Percentiles rank a stretch among this genome's conserved stretches.
These are phyloP conservation scores for Filosporella fistucella DNA, from an alignment of 495 filamentous ascomycete genomes.

Conservation along the genomic window DNA sequence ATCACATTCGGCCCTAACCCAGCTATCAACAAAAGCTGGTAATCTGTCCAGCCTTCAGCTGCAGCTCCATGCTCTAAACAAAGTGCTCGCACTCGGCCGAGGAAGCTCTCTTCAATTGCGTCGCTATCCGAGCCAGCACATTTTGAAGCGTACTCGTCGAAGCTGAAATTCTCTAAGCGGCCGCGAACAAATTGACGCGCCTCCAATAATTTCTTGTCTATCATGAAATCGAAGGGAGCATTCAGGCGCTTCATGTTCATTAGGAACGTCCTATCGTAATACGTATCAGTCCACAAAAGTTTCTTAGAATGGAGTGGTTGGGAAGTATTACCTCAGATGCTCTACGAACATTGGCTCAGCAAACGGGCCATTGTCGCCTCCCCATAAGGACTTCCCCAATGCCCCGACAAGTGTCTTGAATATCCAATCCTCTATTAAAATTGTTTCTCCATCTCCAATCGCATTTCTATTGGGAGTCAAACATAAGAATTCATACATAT, in stretches of 20 bases:
- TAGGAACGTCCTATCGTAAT: not conserved
- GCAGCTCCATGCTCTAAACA: not conserved
- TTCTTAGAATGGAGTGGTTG: too few relatives aligned
- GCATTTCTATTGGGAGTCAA: too few relatives aligned
- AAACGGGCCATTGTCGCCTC: too few relatives aligned
- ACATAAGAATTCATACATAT: too few relatives aligned
- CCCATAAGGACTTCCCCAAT: too few relatives aligned
- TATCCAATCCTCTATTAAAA: too few relatives aligned
- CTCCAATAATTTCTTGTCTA: not conserved
- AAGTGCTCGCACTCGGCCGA: not conserved
- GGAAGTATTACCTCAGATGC: too few relatives aligned
- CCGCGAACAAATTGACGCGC: not conserved
- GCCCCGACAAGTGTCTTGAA: too few relatives aligned
- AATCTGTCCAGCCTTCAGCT: constrained; percentile 1
- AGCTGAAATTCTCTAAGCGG: constrained; percentile 3
- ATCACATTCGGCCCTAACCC: not conserved
- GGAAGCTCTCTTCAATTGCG: not conserved
- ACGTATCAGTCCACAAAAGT: too few relatives aligned
- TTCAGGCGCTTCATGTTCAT: not conserved
- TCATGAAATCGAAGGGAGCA: not conserved
- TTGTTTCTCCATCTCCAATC: too few relatives aligned
- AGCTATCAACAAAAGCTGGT: constrained; percentile 5
- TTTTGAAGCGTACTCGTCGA: not conserved
- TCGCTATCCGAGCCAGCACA: not conserved
- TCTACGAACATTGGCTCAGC: too few relatives aligned